A percentile compares a stretch with the other conserved stretches of the same genome.
These are phyloP conservation scores for Vitis hybrid DNA, from an alignment of 177 flowering plant species.

Conservation along the genomic window DNA sequence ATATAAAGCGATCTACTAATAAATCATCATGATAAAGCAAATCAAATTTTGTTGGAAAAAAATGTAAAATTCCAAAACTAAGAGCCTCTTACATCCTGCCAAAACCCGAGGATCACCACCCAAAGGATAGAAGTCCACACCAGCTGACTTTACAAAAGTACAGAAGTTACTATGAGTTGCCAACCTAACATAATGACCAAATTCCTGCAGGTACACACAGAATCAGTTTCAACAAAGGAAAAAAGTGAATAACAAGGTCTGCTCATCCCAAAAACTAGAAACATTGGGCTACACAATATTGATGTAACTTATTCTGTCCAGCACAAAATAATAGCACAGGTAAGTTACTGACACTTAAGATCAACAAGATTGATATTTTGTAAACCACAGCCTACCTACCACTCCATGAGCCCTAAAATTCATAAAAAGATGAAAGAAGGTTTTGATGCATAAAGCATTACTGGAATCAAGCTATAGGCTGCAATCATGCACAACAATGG, in stretches of 20 bases:
- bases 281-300: neutral
- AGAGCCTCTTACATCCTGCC: slow-evolving; percentile 89
- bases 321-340: neutral
- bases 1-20: neutral
- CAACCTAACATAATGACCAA: slow-evolving; percentile 92
- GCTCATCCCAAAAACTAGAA: neutral
- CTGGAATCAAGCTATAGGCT: no score
- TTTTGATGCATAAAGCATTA: no score
- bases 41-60: neutral
- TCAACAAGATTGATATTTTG: no score
- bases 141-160: slow-evolving; percentile 77
- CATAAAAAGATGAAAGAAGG: no score
- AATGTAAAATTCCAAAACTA: slow-evolving; percentile 2
- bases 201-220: slow-evolving; percentile 58
- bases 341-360: neutral
- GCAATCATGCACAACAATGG: no score
- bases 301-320: neutral
- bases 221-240: neutral
- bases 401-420: no score
- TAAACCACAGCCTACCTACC: no score
- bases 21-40: neutral
- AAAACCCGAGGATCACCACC: slow-evolving; percentile 95
- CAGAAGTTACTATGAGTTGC: slow-evolving; percentile 90
- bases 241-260: neutral
- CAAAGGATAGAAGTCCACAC: slow-evolving; percentile 83